Evolutionary conservation across 2,329 filamentous ascomycete genomes (phyloP).

Genomic region (Phialocephala subalpina): DNA sequence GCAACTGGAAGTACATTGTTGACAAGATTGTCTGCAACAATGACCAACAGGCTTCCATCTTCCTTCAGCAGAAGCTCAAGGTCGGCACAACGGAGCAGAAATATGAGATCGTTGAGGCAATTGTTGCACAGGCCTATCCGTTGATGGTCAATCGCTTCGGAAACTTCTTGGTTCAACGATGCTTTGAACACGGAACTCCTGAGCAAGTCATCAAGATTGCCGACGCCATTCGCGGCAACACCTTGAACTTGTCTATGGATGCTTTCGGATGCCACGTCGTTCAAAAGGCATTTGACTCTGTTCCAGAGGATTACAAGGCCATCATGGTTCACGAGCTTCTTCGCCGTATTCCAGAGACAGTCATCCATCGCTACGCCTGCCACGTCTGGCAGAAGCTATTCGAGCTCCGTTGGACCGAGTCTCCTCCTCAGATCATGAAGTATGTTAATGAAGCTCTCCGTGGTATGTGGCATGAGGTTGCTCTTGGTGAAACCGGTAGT

Average conservation of each 20-base stretch:
- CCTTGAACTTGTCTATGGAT: conserved; percentile 95
- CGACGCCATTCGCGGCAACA: conserved; percentile 92
- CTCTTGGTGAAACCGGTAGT: conserved; percentile 95
- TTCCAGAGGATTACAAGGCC: conserved; percentile 96
- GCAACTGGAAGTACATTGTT: conserved; percentile 99
- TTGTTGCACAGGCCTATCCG: conserved; percentile 92
- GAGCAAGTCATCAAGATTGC: conserved; percentile 97
- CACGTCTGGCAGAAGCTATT: conserved; percentile 99
- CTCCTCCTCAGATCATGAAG: conserved; percentile 97
- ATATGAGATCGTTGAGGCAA: conserved; percentile 95
- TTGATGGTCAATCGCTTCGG: conserved; percentile 99
- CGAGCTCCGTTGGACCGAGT: conserved; percentile 93
- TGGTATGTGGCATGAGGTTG: conserved; percentile 99
- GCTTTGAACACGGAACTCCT: conserved; percentile 96
- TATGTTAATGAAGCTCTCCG: conserved; percentile 94
- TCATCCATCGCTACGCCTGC: conserved; percentile 97
- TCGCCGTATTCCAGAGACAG: conserved; percentile 93
- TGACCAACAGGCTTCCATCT: conserved; percentile 98
- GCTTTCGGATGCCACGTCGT: conserved; percentile 98
- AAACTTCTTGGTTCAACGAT: conserved; percentile 97
- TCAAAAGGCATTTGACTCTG: conserved; percentile 97
- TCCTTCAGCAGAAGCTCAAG: conserved; percentile 98
- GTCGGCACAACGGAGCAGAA: conserved; percentile 95
- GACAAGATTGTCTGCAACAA: conserved; percentile 99
- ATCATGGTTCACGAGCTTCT: conserved; percentile 99